These are phyloP conservation scores for Nothopassalora personata DNA, from an alignment of 2,329 filamentous ascomycete species.

Conservation along the genomic window DNA sequence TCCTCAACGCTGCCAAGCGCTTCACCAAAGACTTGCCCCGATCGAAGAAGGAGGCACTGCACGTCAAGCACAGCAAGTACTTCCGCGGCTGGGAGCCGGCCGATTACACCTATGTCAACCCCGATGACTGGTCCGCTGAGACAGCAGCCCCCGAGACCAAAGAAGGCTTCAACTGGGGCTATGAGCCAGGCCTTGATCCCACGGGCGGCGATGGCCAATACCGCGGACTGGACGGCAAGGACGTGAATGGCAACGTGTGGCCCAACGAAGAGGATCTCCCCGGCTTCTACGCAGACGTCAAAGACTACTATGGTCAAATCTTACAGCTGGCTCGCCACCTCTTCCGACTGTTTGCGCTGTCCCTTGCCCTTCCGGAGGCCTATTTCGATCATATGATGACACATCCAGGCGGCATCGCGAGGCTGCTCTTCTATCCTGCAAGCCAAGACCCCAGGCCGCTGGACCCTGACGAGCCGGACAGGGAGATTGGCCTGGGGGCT, in stretches of 20 bases:
- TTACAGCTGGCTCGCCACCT: constrained; percentile 38
- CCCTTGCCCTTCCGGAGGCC: constrained; percentile 34
- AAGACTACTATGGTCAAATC: constrained; percentile 36
- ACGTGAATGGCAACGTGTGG: constrained; percentile 36
- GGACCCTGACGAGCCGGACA: constrained; percentile 13
- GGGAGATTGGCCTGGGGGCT: constrained; percentile 37
- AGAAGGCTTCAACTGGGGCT: constrained; percentile 41
- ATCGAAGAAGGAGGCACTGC: constrained; percentile 36
- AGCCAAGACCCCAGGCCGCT: constrained; percentile 24
- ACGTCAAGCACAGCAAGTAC: constrained; percentile 37
- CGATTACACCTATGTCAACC: constrained; percentile 38
- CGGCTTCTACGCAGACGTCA: constrained; percentile 35
- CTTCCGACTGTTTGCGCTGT: constrained; percentile 39
- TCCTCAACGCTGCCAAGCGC: constrained; percentile 36
- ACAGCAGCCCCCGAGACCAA: constrained; percentile 35
- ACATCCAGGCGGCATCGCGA: constrained; percentile 38
- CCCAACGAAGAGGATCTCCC: constrained; percentile 36
- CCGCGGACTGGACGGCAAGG: constrained; percentile 37
- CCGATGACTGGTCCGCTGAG: constrained; percentile 26
- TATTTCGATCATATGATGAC: constrained; percentile 40
- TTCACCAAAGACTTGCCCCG: constrained; percentile 33
- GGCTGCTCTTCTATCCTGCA: constrained; percentile 38
- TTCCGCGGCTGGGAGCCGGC: constrained; percentile 41
- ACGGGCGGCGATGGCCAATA: constrained; percentile 40
- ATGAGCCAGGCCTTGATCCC: constrained; percentile 37